A percentile compares a stretch with the other conserved stretches of the same genome.
Evolutionary conservation across 345 rosid genomes (phyloP).

Genomic region (Eucalyptus camaldulensis): DNA sequence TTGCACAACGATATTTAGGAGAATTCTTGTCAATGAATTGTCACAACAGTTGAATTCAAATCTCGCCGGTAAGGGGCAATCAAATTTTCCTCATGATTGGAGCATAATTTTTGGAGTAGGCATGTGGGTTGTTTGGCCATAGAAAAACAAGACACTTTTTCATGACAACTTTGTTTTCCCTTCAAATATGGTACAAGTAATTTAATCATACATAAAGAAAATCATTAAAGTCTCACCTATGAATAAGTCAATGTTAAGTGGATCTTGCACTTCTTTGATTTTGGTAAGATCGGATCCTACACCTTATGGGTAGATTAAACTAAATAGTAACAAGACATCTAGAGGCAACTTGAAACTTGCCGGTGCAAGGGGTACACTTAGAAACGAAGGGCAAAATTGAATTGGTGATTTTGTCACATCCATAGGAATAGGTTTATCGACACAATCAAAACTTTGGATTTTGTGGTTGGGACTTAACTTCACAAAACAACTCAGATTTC

Average conservation of each 20-base stretch:
- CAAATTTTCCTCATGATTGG: not conserved
- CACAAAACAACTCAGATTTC: not conserved
- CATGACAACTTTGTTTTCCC: not conserved
- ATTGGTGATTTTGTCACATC: not conserved
- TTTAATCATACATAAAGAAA: not conserved
- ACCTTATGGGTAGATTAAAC: not conserved
- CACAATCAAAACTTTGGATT: not conserved
- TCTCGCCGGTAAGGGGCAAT: not conserved
- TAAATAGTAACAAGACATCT: not conserved
- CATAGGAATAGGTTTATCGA: not conserved
- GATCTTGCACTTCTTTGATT: not conserved
- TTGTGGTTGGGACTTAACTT: not conserved
- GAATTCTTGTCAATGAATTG: not conserved
- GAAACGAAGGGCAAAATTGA: not conserved
- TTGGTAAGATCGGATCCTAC: not conserved
- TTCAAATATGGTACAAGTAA: not conserved
- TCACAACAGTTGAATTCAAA: not conserved
- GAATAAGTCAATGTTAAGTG: not conserved
- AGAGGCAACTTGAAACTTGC: not conserved
- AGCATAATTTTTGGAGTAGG: not conserved
- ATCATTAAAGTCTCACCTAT: not conserved
- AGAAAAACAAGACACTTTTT: not conserved
- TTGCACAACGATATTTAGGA: not conserved
- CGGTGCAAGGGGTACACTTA: not conserved
- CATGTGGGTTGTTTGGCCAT: not conserved